Percentiles rank a stretch among this genome's conserved stretches.
These are phyloP conservation scores for Salvia sclarea DNA, from an alignment of 305 asterid species.

Conservation along the genomic window DNA sequence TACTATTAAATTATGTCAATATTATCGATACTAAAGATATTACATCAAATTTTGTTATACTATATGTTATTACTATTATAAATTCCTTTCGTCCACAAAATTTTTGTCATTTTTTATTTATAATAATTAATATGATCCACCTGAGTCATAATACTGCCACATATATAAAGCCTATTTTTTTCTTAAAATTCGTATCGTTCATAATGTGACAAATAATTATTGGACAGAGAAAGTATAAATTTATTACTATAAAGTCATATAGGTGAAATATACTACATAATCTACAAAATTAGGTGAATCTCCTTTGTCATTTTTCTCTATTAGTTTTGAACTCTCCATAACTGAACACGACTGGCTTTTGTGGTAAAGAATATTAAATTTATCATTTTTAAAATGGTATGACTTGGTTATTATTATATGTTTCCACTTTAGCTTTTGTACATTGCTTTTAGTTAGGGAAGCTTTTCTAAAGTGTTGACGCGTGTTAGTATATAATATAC, in stretches of 20 bases:
- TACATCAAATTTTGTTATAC: too few relatives aligned
- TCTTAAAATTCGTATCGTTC: too few relatives aligned
- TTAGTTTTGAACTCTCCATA: not conserved
- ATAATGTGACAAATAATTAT: not conserved
- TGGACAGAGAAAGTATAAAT: too few relatives aligned
- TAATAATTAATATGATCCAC: too few relatives aligned
- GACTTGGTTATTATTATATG: not conserved
- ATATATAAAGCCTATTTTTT: too few relatives aligned
- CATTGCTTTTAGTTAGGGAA: not conserved
- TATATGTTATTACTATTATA: too few relatives aligned
- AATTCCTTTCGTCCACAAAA: too few relatives aligned
- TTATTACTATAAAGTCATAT: not conserved
- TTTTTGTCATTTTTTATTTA: too few relatives aligned
- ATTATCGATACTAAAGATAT: too few relatives aligned
- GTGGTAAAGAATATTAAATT: not conserved
- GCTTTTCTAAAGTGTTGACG: not conserved
- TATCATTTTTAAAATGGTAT: not conserved
- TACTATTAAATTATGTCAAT: too few relatives aligned
- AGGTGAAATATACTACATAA: not conserved
- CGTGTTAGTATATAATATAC: too few relatives aligned
- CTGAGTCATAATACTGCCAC: too few relatives aligned
- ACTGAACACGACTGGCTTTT: constrained; percentile 2
- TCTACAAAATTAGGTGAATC: not conserved
- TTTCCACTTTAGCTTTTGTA: not conserved
- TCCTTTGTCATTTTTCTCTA: not conserved